Evolutionary conservation across 139 green algal genomes (phyloP).

Genomic region (Haematococcus sp.): DNA sequence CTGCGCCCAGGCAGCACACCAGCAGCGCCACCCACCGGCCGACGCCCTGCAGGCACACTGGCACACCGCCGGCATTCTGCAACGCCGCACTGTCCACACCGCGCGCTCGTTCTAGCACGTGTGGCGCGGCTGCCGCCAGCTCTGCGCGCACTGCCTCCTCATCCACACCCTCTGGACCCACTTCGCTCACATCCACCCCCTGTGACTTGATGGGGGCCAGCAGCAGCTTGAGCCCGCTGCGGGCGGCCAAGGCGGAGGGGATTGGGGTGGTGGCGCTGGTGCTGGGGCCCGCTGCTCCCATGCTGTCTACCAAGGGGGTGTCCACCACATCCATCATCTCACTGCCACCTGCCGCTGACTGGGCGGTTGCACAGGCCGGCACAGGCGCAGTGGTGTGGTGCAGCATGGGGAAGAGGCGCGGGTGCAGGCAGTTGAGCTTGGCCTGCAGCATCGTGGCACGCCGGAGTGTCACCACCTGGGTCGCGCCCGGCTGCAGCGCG

Average conservation of each 20-base stretch:
- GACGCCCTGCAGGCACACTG: background rate
- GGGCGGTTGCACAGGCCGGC: background rate
- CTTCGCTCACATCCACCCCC: too few relatives aligned
- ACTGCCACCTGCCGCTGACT: background rate
- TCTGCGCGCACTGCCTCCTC: too few relatives aligned
- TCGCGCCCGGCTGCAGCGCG: background rate
- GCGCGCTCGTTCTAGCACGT: too few relatives aligned
- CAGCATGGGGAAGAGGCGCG: slow-evolving; percentile 65
- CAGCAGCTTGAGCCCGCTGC: background rate
- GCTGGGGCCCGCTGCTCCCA: background rate
- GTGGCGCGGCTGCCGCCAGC: too few relatives aligned
- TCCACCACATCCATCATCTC: background rate
- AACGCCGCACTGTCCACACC: too few relatives aligned
- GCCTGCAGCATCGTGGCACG: slow-evolving; percentile 41
- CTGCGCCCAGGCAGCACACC: too few relatives aligned
- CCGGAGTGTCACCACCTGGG: slow-evolving; percentile 4
- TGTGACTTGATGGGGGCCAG: background rate
- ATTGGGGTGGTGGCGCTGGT: too few relatives aligned
- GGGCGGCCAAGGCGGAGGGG: background rate
- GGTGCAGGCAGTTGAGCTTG: slow-evolving; percentile 69
- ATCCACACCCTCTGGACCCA: too few relatives aligned
- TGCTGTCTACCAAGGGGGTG: background rate
- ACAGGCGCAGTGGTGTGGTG: background rate
- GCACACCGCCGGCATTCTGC: background rate
- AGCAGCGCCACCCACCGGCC: background rate